Conservation (phyloP, 805 yeast genomes). For the Metschnikowia reukaufii region DNA sequence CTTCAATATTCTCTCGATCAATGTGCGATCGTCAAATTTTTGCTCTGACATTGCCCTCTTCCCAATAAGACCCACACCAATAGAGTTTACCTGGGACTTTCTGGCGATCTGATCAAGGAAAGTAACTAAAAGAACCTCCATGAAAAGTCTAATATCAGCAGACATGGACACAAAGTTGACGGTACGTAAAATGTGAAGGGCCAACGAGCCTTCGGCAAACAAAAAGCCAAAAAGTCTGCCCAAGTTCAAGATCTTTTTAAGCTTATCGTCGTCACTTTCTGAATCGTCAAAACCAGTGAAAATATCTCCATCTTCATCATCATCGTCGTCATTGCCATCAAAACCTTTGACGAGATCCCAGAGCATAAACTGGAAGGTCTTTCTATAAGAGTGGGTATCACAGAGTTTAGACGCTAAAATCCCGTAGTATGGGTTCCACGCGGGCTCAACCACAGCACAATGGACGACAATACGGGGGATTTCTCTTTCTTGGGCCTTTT, state of each 20-base stretch:
- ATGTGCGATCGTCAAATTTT: slow-evolving; percentile 47
- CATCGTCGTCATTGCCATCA: slow-evolving; percentile 48
- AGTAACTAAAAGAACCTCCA: slow-evolving; percentile 72
- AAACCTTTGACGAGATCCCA: slow-evolving; percentile 84
- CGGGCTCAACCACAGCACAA: slow-evolving; percentile 79
- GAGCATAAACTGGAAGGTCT: slow-evolving; percentile 81
- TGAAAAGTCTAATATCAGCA: slow-evolving; percentile 61
- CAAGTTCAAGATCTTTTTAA: slow-evolving; percentile 63
- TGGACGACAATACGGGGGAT: slow-evolving; percentile 83
- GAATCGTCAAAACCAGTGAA: slow-evolving; percentile 36
- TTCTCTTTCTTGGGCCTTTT: slow-evolving; percentile 78
- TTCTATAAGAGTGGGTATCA: slow-evolving; percentile 68
- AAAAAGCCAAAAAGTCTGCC: slow-evolving; percentile 81
- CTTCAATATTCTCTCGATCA: slow-evolving; percentile 51
- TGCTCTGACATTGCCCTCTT: slow-evolving; percentile 31
- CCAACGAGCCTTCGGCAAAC: slow-evolving; percentile 69
- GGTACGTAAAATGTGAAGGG: slow-evolving; percentile 69
- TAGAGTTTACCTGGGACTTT: slow-evolving; percentile 51
- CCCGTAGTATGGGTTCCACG: slow-evolving; percentile 88
- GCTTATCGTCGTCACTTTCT: slow-evolving; percentile 52
- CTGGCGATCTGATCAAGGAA: slow-evolving; percentile 65
- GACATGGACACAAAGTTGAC: slow-evolving; percentile 72
- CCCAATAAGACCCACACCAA: slow-evolving; percentile 43
- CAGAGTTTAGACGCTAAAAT: slow-evolving; percentile 75
- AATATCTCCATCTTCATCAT: slow-evolving; percentile 44